Base-by-base conservation (phyloP, 1,139 yeast species). In the Geotrichum klebahnii region DNA sequence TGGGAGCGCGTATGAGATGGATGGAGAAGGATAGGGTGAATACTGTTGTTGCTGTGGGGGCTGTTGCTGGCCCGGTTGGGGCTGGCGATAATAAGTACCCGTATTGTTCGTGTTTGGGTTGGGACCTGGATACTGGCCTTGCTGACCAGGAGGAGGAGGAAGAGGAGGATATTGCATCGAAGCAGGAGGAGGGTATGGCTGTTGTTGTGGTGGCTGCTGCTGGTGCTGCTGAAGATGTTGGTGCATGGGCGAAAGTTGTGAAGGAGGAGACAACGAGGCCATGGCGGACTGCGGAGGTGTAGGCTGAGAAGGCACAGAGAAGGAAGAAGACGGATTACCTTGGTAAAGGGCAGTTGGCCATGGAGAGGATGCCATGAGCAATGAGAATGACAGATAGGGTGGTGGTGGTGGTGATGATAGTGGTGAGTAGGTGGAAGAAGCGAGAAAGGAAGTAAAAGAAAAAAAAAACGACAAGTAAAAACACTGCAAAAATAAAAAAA, bases 281-380 rank as follows among this genome's bases (percentile, higher is more conserved):
- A 39, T 24, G 24, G 43, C 24, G n/a, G 43, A 39, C 43, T 39
- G 43, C 17, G 43, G 43, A 26, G 43, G 43, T 8, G 43, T 39
- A 14, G 43, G 43, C 20, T 43, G 44, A 29, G 39, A 31, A 14
- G 37, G 35, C 17, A 28, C 19, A 5, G 36, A 20, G 28, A 9
- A 24, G 28, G 16, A 24, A 12, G 36, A 24, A 20, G 10, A 16
- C 10, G 12, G 14, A 33, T 6, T 43, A 43, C 39, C 46, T 31
- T 43, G 28, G 43, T 39, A 37, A 17, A 19, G 41, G 14, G 38
- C 38, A 16, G 41, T n/a, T n/a, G n/a, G 41, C 41, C 41, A 37
- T 23, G 41, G 26, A 37, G 29, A n/a, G n/a, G 39, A 38, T 23
- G 31, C 31, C 31, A 38, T 38, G 16, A 19, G 42, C 42, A 6